phyloP scores from a whole-genome alignment of 805 yeast genomes.

The Blastobotrys terrestris region DNA sequence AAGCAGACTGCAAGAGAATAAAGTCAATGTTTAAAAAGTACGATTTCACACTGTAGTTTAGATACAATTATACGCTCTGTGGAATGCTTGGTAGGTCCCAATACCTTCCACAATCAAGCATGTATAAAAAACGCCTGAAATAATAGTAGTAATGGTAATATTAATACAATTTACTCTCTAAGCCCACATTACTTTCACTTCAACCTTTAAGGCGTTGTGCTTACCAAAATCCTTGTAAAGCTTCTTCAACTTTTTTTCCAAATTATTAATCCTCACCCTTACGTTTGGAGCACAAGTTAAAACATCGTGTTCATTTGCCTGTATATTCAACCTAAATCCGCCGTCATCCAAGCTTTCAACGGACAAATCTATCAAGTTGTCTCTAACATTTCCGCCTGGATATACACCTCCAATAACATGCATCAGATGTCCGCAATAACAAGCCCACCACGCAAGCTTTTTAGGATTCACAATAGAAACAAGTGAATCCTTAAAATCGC shows the following conservation, averaged over 20 bases:
- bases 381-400: constrained; percentile 73
- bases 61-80: too few relatives aligned
- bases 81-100: too few relatives aligned
- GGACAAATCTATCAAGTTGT: constrained; percentile 25
- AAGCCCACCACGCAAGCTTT: constrained; percentile 59
- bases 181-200: constrained; percentile 16
- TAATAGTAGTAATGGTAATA: too few relatives aligned
- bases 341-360: constrained; percentile 14
- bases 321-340: constrained; percentile 21
- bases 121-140: too few relatives aligned
- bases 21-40: background rate
- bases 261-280: constrained; percentile 46
- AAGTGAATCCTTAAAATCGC: constrained; percentile 32
- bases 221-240: constrained; percentile 35
- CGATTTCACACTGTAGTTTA: background rate
- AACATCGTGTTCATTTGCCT: constrained; percentile 18
- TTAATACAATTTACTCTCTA: constrained; percentile 4
- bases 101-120: too few relatives aligned
- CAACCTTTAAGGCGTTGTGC: constrained; percentile 14
- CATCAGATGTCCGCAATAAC: constrained; percentile 66
- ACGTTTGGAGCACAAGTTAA: constrained; percentile 26
- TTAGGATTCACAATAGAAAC: constrained; percentile 32
- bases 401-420: constrained; percentile 73
- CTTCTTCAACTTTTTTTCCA: constrained; percentile 57
- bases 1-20: background rate